Conservation (phyloP, 306 rosid genomes). For the Argentina anserina region DNA sequence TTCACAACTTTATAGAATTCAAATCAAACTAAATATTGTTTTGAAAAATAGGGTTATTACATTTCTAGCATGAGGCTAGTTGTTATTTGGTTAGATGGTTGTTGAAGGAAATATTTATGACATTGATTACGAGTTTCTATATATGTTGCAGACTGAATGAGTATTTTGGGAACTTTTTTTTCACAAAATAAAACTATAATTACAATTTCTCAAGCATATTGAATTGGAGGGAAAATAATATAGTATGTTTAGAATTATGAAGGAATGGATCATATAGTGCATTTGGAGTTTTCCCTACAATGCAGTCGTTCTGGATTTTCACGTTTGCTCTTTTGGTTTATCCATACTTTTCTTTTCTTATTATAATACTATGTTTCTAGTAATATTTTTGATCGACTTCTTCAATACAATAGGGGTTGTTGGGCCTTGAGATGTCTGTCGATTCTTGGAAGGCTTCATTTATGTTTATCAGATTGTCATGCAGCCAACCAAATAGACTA, state of each 20-base stretch:
- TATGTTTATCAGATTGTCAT: conserved; percentile 6
- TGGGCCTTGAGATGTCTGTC: neutral
- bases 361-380: conserved; percentile 42
- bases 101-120: too few relatives aligned
- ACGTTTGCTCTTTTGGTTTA: conserved; percentile 20
- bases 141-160: too few relatives aligned
- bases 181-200: too few relatives aligned
- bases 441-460: neutral
- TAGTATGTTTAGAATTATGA: neutral
- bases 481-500: neutral
- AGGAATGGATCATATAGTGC: neutral
- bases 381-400: neutral
- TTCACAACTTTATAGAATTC: too few relatives aligned
- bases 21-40: too few relatives aligned
- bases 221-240: neutral
- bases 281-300: conserved; percentile 1
- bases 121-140: too few relatives aligned
- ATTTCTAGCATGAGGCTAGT: too few relatives aligned
- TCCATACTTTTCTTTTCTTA: conserved; percentile 38
- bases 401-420: neutral
- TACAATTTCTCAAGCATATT: neutral
- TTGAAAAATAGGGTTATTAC: too few relatives aligned
- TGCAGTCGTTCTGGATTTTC: conserved; percentile 20
- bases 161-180: too few relatives aligned
- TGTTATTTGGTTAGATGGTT: too few relatives aligned